These are phyloP conservation scores for Cercospora sesami DNA, from an alignment of 2,329 filamentous ascomycete genomes.

Conservation along the genomic window DNA sequence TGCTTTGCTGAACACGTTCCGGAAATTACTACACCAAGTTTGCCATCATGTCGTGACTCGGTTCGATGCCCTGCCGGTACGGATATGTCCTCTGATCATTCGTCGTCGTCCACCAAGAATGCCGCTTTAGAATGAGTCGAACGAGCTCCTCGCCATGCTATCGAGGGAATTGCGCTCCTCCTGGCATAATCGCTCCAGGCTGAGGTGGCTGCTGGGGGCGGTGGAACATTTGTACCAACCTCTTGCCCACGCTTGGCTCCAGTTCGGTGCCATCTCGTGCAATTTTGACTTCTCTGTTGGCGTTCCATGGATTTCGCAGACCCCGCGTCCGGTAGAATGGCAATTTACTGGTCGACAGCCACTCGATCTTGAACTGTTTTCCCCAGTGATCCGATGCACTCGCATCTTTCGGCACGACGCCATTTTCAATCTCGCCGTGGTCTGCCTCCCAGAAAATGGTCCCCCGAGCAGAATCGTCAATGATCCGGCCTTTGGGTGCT, in stretches of 20 bases:
- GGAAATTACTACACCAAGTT: neutral
- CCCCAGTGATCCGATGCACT: conserved; percentile 70
- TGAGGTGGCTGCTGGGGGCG: conserved; percentile 23
- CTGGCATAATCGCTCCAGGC: conserved; percentile 1
- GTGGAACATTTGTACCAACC: conserved; percentile 72
- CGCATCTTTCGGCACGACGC: conserved; percentile 41
- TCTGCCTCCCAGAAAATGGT: conserved; percentile 97
- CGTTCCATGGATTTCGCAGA: conserved; percentile 89
- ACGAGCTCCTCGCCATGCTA: neutral
- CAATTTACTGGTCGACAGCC: conserved; percentile 78
- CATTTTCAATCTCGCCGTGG: conserved; percentile 37
- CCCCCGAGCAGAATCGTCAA: conserved; percentile 88
- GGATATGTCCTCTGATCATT: neutral
- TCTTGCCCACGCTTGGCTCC: conserved; percentile 76
- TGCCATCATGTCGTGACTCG: neutral
- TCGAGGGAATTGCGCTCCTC: conserved; percentile 14
- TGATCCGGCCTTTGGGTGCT: conserved; percentile 79
- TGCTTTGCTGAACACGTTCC: neutral
- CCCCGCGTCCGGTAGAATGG: conserved; percentile 89
- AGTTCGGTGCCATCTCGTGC: conserved; percentile 91
- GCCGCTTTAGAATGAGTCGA: neutral
- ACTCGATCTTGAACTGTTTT: conserved; percentile 87
- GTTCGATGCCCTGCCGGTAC: neutral
- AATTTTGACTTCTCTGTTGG: conserved; percentile 93
- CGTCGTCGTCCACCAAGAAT: neutral